Conservation (phyloP, 805 yeast genomes). For the Starmera amethionina region DNA sequence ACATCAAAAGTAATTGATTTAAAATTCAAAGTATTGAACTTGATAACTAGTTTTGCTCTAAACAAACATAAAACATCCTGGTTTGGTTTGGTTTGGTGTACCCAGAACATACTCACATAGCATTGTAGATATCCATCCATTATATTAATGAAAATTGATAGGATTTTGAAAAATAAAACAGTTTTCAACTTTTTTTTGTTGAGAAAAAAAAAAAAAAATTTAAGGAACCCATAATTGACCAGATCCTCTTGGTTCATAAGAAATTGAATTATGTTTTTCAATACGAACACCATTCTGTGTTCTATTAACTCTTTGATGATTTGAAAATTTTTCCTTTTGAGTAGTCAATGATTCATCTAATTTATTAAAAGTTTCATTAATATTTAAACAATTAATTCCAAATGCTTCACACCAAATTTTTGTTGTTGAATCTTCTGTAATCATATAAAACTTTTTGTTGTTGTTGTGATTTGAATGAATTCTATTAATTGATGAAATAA, state of each 20-base stretch:
- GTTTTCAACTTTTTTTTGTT: no score
- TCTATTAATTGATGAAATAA: conserved; percentile 51
- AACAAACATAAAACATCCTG: no score
- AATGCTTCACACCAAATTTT: conserved; percentile 44
- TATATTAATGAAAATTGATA: no score
- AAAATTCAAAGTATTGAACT: no score
- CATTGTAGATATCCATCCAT: no score
- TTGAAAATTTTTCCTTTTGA: not conserved
- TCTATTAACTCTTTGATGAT: not conserved
- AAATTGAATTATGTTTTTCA: conserved; percentile 36
- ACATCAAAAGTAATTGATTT: no score
- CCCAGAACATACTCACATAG: no score
- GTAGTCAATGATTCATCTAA: conserved; percentile 3
- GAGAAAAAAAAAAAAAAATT: no score
- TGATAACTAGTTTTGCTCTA: not conserved
- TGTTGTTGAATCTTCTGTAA: conserved; percentile 52
- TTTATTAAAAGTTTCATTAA: conserved; percentile 36
- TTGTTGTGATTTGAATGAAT: conserved; percentile 22
- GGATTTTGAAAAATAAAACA: no score
- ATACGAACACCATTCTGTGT: conserved; percentile 18
- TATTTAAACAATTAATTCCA: conserved; percentile 41
- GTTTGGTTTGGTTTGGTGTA: no score
- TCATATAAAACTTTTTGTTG: conserved; percentile 38
- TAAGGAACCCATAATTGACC: conserved; percentile 54
- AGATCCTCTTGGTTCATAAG: conserved; percentile 51